Conservation (phyloP, 106 monocot genomes). For the Platanthera guangdongensis region DNA sequence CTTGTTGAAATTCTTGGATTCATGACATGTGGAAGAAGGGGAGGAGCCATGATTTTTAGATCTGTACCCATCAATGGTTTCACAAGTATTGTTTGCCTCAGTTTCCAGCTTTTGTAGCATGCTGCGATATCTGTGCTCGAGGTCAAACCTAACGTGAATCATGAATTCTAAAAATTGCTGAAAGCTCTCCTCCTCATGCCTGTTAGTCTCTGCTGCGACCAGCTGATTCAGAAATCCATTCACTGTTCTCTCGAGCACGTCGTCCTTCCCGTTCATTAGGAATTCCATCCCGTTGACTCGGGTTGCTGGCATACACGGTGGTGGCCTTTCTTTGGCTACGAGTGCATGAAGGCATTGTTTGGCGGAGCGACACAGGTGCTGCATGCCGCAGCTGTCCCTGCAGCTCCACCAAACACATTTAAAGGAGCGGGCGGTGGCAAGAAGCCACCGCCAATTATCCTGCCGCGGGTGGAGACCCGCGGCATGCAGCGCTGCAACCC, state of each 20-base stretch:
- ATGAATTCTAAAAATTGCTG: not conserved
- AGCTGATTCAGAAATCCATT: not conserved
- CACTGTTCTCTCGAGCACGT: not conserved
- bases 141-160: not conserved
- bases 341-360: no score
- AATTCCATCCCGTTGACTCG: not conserved
- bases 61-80: conserved; percentile 1
- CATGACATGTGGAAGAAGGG: not conserved
- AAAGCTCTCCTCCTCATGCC: not conserved
- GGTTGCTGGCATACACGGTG: no score
- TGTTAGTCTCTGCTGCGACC: not conserved
- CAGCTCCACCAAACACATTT: no score
- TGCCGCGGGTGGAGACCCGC: no score
- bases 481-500: no score
- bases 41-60: not conserved
- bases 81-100: not conserved
- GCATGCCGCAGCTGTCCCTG: no score
- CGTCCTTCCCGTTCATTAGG: not conserved
- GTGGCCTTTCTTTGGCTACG: no score
- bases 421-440: no score
- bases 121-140: no score
- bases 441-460: no score
- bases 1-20: no score
- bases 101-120: conserved; percentile 4
- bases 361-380: no score